A percentile compares a stretch with the other conserved stretches of the same genome.
phyloP scores from a whole-genome alignment of 2,329 filamentous ascomycete species.

The Apiospora hydei region DNA sequence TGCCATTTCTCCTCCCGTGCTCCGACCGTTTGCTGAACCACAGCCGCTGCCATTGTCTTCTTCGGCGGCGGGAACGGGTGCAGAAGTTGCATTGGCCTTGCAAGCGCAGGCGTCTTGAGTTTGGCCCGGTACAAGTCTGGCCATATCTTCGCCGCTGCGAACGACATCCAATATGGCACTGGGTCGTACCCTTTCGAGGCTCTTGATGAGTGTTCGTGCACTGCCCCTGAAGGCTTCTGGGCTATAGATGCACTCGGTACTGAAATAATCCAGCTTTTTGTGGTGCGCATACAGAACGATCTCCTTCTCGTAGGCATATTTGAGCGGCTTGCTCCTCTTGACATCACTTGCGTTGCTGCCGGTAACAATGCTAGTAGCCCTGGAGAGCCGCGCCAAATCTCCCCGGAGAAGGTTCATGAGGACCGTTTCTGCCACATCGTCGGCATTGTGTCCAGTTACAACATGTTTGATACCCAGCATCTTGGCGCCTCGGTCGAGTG shows the following conservation, averaged over 20 bases:
- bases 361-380: constrained; percentile 90
- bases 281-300: constrained; percentile 98
- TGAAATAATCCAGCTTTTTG: constrained; percentile 97
- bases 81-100: constrained; percentile 49
- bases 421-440: constrained; percentile 96
- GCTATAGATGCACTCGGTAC: constrained; percentile 97
- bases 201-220: constrained; percentile 91
- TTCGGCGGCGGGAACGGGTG: constrained; percentile 38
- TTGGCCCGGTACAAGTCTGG: constrained; percentile 75
- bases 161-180: constrained; percentile 97
- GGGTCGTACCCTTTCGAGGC: constrained; percentile 88
- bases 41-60: constrained; percentile 76
- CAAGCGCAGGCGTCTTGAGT: constrained; percentile 56
- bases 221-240: constrained; percentile 96
- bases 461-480: constrained; percentile 89
- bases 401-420: constrained; percentile 96
- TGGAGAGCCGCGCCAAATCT: constrained; percentile 84
- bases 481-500: constrained; percentile 89
- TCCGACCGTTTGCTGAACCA: constrained; percentile 72
- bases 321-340: constrained; percentile 93
- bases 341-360: constrained; percentile 82
- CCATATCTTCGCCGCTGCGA: constrained; percentile 95
- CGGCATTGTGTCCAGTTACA: constrained; percentile 96
- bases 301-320: constrained; percentile 99
- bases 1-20: constrained; percentile 79